Conservation (phyloP, 2,329 filamentous ascomycete species). For the Nakataea oryzae region DNA sequence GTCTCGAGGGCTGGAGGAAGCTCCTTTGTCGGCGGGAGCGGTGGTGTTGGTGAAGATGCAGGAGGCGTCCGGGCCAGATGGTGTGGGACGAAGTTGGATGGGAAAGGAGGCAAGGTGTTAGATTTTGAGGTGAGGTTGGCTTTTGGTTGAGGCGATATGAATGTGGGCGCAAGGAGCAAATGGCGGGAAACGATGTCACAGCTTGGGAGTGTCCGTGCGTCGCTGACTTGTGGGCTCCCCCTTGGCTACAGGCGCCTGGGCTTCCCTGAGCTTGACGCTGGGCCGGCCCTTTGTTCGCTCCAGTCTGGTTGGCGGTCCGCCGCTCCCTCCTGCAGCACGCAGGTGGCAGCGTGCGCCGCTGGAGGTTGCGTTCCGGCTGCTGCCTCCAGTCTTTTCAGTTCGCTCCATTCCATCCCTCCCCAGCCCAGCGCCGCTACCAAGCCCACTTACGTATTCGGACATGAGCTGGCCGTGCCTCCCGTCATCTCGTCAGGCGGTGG, state of each 20-base stretch:
- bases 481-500: not conserved
- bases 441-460: no score
- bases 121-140: slow-evolving; percentile 22
- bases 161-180: slow-evolving; percentile 3
- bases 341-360: not conserved
- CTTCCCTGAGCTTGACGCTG: not conserved
- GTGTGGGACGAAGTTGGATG: slow-evolving; percentile 22
- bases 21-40: slow-evolving; percentile 22
- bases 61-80: slow-evolving; percentile 20
- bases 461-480: no score
- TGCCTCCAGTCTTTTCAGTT: not conserved
- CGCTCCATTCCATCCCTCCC: not conserved
- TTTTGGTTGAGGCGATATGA: slow-evolving; percentile 8
- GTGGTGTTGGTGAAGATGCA: slow-evolving; percentile 17
- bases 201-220: not conserved
- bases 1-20: slow-evolving; percentile 19
- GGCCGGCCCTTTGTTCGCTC: not conserved
- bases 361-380: not conserved
- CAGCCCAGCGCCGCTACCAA: not conserved
- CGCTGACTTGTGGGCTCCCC: not conserved
- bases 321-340: not conserved
- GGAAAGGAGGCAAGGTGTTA: slow-evolving; percentile 24
- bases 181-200: slow-evolving; percentile 3
- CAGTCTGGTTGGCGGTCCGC: not conserved
- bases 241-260: not conserved